Evolutionary conservation across 2,329 filamentous ascomycete species (phyloP).

Genomic region (Camillea tinctor): DNA sequence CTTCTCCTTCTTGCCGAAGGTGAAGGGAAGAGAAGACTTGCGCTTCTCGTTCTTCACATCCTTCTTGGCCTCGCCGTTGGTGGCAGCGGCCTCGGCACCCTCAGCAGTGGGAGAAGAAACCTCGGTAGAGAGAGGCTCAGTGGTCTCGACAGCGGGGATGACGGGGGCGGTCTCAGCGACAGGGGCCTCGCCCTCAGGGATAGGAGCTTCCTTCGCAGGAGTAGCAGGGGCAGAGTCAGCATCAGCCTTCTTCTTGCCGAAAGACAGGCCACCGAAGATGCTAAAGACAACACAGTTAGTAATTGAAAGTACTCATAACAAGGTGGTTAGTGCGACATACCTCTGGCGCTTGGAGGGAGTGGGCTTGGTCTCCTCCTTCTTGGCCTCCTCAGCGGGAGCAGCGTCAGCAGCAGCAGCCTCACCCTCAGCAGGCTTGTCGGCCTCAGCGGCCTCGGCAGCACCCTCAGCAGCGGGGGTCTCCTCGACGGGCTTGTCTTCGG

Average conservation of each 20-base stretch:
- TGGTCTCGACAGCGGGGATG: slow-evolving; percentile 58
- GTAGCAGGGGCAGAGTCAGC: slow-evolving; percentile 42
- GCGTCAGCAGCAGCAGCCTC: slow-evolving; percentile 33
- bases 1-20: slow-evolving; percentile 76
- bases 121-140: slow-evolving; percentile 55
- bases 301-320: slow-evolving; percentile 1
- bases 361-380: slow-evolving; percentile 45
- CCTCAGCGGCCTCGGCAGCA: slow-evolving; percentile 34
- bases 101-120: slow-evolving; percentile 50
- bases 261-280: slow-evolving; percentile 54
- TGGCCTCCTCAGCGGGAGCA: slow-evolving; percentile 37
- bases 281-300: slow-evolving; percentile 30
- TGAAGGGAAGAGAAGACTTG: slow-evolving; percentile 73
- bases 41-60: slow-evolving; percentile 74
- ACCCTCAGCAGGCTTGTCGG: slow-evolving; percentile 33
- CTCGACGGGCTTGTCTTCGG: slow-evolving; percentile 38
- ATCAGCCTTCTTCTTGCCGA: slow-evolving; percentile 59
- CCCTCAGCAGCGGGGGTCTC: slow-evolving; percentile 31
- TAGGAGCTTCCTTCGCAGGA: slow-evolving; percentile 42
- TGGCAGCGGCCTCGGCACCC: slow-evolving; percentile 44
- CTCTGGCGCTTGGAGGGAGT: slow-evolving; percentile 53
- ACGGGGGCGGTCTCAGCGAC: slow-evolving; percentile 56
- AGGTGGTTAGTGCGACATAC: slow-evolving; percentile 36
- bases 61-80: slow-evolving; percentile 57
- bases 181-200: slow-evolving; percentile 30